Conservation (phyloP, 305 asterid species). For the Fraxinus sp. region DNA sequence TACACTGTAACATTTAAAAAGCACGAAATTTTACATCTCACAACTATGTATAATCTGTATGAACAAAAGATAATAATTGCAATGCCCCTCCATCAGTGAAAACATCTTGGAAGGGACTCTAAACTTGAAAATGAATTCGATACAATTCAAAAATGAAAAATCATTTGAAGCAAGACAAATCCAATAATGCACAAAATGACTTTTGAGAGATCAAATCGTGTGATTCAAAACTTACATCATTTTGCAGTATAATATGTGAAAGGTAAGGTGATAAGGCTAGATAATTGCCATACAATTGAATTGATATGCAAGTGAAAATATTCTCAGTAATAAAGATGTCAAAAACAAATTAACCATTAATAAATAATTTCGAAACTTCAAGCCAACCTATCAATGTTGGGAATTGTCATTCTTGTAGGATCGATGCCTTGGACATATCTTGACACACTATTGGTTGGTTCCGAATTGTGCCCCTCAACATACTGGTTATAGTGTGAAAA, state of each 20-base stretch:
- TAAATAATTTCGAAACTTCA: slow-evolving; percentile 18
- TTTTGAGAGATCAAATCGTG: background rate
- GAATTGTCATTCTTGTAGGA: slow-evolving; percentile 36
- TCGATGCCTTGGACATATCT: slow-evolving; percentile 49
- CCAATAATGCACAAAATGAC: background rate
- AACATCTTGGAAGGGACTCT: background rate
- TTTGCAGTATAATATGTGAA: background rate
- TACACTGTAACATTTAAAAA: background rate
- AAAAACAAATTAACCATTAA: slow-evolving; percentile 11
- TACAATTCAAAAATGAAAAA: background rate
- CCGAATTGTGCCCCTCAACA: slow-evolving; percentile 46
- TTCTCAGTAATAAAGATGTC: slow-evolving; percentile 2
- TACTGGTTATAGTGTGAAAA: slow-evolving; percentile 42
- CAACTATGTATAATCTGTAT: background rate
- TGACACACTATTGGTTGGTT: slow-evolving; percentile 38
- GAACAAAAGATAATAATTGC: slow-evolving; percentile 2
- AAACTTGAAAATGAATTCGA: background rate
- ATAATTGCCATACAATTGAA: background rate
- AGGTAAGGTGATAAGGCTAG: background rate
- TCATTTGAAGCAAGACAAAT: slow-evolving; percentile 1
- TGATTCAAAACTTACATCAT: background rate
- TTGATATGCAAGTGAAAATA: slow-evolving; percentile 7
- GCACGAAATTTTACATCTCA: background rate
- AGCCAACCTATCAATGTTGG: slow-evolving; percentile 55
- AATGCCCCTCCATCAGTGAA: background rate